Evolutionary conservation across 2,329 filamentous ascomycete species (phyloP).

Genomic region (Pseudogymnoascus sp.): DNA sequence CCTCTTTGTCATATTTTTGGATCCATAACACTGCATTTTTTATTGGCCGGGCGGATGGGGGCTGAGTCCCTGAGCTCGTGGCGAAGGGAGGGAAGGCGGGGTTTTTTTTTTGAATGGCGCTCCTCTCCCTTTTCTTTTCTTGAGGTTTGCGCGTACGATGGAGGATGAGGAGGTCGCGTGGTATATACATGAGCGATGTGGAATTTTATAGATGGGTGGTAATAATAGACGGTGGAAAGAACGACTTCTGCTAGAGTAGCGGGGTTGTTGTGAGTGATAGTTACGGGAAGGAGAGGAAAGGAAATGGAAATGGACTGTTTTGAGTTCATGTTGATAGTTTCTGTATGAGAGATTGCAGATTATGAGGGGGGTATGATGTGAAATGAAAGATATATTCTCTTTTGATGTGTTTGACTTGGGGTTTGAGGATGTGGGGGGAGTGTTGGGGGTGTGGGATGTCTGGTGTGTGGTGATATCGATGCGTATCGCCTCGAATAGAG

Average conservation of each 20-base stretch:
- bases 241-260: neutral
- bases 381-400: constrained; percentile 3
- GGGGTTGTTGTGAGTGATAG: neutral
- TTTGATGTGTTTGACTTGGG: neutral
- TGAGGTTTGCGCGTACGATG: neutral
- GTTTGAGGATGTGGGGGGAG: neutral
- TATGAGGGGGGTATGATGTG: neutral
- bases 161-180: neutral
- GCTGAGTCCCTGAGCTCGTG: neutral
- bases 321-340: neutral
- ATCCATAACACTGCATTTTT: neutral
- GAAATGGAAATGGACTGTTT: neutral
- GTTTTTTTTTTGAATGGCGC: too few species aligned
- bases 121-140: neutral
- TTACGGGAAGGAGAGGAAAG: neutral
- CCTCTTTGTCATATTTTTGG: neutral
- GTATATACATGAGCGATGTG: constrained; percentile 1
- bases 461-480: neutral
- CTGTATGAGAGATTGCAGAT: neutral
- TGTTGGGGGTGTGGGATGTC: neutral
- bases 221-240: neutral
- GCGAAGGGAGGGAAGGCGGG: neutral
- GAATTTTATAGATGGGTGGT: neutral
- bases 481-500: too few species aligned
- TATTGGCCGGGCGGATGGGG: constrained; percentile 2